These are phyloP conservation scores for Colletotrichum kahawae DNA, from an alignment of 2,329 filamentous ascomycete genomes.

Conservation along the genomic window DNA sequence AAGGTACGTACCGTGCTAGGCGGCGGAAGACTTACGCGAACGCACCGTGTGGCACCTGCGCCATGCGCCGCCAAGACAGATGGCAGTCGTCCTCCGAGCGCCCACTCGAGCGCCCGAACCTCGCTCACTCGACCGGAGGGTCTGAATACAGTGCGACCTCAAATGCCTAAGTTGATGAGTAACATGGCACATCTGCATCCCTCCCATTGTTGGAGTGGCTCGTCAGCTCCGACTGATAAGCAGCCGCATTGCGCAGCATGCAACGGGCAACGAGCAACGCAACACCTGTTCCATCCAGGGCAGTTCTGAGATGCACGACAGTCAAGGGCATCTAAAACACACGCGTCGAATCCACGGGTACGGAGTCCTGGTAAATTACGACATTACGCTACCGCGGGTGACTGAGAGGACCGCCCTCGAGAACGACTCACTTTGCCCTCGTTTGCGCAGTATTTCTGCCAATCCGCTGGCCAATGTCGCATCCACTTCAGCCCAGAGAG, in stretches of 20 bases:
- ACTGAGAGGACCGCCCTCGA: not conserved
- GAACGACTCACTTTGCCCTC: not conserved
- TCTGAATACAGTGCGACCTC: conserved; percentile 10
- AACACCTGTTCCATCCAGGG: not conserved
- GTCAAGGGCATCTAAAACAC: not conserved
- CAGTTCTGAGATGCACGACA: not conserved
- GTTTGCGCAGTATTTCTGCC: conserved; percentile 4
- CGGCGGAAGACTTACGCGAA: conserved; percentile 16
- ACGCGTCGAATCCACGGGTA: not conserved
- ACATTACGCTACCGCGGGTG: conserved; percentile 12
- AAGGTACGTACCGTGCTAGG: not conserved
- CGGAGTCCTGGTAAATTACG: not conserved
- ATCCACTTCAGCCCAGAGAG: conserved; percentile 19
- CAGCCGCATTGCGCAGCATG: not conserved
- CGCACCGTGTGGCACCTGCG: conserved; percentile 15
- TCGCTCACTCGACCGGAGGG: not conserved
- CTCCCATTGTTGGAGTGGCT: not conserved
- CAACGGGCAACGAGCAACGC: not conserved
- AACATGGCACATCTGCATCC: not conserved
- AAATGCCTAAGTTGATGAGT: not conserved
- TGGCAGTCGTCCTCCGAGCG: conserved; percentile 7
- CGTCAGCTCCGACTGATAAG: not conserved
- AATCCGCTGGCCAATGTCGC: not conserved
- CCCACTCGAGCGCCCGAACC: not conserved
- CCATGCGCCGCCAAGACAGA: conserved; percentile 17